Conservation (phyloP, 768 basidiomycete genomes). For the Mycena galopus region DNA sequence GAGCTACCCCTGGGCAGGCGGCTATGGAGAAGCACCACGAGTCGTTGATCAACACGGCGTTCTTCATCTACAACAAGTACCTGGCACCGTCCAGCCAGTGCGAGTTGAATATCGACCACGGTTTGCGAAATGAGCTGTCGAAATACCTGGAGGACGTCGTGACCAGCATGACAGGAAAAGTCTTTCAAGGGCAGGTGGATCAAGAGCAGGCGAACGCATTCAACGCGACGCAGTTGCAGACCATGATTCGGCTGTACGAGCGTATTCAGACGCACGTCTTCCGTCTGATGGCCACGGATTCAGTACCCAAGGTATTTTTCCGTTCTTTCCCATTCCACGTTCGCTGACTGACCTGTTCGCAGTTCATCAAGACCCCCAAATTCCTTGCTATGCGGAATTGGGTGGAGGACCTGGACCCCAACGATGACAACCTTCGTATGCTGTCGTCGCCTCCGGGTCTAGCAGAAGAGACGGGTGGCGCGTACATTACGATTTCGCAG, state of each 20-base stretch:
- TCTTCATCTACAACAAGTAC: slow-evolving; percentile 94
- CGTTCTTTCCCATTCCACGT: slow-evolving; percentile 8
- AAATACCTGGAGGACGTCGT: slow-evolving; percentile 94
- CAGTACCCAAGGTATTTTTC: slow-evolving; percentile 88
- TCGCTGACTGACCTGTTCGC: slow-evolving; percentile 21
- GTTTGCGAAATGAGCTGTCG: slow-evolving; percentile 92
- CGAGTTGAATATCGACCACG: slow-evolving; percentile 99
- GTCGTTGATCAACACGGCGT: slow-evolving; percentile 93
- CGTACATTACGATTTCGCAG: slow-evolving; percentile 89
- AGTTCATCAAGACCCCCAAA: slow-evolving; percentile 92
- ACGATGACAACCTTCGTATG: slow-evolving; percentile 70
- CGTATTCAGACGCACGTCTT: slow-evolving; percentile 98
- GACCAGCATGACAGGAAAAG: slow-evolving; percentile 79
- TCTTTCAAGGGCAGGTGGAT: slow-evolving; percentile 85
- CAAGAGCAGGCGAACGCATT: slow-evolving; percentile 84
- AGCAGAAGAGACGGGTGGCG: slow-evolving; percentile 82
- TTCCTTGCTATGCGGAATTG: slow-evolving; percentile 85
- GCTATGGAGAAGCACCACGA: slow-evolving; percentile 99
- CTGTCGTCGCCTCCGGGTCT: slow-evolving; percentile 80
- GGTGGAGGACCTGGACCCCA: slow-evolving; percentile 81
- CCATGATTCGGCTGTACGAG: slow-evolving; percentile 93
- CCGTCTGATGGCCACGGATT: slow-evolving; percentile 97
- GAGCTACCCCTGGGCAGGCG: slow-evolving; percentile 76
- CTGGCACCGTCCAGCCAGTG: slow-evolving; percentile 95
- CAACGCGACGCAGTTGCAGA: slow-evolving; percentile 96